Evolutionary conservation across 345 rosid genomes (phyloP).

Genomic region (Aquilaria malaccensis): DNA sequence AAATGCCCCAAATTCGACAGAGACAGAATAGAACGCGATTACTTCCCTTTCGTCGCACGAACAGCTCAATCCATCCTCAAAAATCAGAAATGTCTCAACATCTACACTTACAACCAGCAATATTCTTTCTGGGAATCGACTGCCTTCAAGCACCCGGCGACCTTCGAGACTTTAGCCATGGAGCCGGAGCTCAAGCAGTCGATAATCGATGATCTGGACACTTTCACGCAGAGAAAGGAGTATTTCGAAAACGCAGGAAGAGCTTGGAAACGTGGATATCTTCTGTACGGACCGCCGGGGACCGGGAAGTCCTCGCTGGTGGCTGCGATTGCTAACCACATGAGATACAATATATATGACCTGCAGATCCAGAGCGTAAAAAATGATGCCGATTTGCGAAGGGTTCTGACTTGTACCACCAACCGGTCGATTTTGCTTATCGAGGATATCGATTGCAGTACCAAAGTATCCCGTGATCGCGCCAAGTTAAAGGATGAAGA

Average conservation of each 20-base stretch:
- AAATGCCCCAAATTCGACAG: slow-evolving; percentile 16
- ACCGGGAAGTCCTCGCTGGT: slow-evolving; percentile 18
- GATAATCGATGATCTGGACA: slow-evolving; percentile 12
- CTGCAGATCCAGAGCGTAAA: slow-evolving; percentile 16
- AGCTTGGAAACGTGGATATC: slow-evolving; percentile 6
- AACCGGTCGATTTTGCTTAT: slow-evolving; percentile 2
- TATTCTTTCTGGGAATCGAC: slow-evolving; percentile 8
- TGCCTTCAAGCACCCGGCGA: slow-evolving; percentile 14
- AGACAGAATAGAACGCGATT: slow-evolving; percentile 10
- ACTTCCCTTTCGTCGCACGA: slow-evolving; percentile 18
- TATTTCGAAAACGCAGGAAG: slow-evolving; percentile 14
- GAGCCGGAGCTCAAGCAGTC: slow-evolving; percentile 8
- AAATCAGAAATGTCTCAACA: slow-evolving; percentile 14
- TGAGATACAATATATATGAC: slow-evolving; percentile 16
- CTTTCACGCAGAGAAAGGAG: slow-evolving; percentile 2
- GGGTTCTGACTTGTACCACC: slow-evolving; percentile 10
- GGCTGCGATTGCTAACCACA: slow-evolving; percentile 15
- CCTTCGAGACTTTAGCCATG: slow-evolving; percentile 14
- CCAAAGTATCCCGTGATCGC: neutral
- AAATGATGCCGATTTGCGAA: slow-evolving; percentile 14
- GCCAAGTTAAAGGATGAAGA: neutral
- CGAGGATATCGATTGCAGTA: too few relatives aligned
- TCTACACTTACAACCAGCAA: slow-evolving; percentile 23
- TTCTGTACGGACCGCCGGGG: slow-evolving; percentile 17
- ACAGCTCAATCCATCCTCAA: slow-evolving; percentile 13